Conservation (phyloP, 148 eudicot genomes). For the Spergularia marina region DNA sequence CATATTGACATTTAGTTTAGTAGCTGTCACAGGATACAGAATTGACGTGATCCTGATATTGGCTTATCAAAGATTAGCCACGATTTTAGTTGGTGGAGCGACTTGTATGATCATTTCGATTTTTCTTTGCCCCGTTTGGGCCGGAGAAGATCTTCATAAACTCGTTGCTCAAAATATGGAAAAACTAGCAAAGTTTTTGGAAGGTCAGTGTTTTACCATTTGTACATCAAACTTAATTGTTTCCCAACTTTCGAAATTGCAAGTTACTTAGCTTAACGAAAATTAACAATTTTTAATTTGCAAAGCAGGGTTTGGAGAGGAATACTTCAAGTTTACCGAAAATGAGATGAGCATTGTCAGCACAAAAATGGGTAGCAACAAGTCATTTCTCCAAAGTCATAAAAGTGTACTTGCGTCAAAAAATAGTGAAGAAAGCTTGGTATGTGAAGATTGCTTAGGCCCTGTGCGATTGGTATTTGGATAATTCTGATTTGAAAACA, state of each 20-base stretch:
- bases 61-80: conserved; percentile 36
- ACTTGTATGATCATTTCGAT: conserved; percentile 36
- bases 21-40: conserved; percentile 42
- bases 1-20: conserved; percentile 46
- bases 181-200: conserved; percentile 39
- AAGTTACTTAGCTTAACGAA: not conserved
- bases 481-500: too few relatives aligned
- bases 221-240: conserved; percentile 12
- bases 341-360: conserved; percentile 11
- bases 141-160: conserved; percentile 55
- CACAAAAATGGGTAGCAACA: conserved; percentile 15
- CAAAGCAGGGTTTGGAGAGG: conserved; percentile 31
- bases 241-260: not conserved
- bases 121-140: conserved; percentile 50
- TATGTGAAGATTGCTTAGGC: conserved; percentile 4
- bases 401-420: conserved; percentile 34
- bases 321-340: conserved; percentile 20
- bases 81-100: conserved; percentile 39
- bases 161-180: conserved; percentile 33
- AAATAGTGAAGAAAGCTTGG: conserved; percentile 32
- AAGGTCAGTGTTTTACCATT: conserved; percentile 27
- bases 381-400: conserved; percentile 25
- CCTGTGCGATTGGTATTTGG: too few relatives aligned
- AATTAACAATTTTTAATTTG: not conserved
- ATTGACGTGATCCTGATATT: conserved; percentile 29